Base-by-base conservation (phyloP, 352 stramenopile genomes). In the Halophytophthora batemanensis region DNA sequence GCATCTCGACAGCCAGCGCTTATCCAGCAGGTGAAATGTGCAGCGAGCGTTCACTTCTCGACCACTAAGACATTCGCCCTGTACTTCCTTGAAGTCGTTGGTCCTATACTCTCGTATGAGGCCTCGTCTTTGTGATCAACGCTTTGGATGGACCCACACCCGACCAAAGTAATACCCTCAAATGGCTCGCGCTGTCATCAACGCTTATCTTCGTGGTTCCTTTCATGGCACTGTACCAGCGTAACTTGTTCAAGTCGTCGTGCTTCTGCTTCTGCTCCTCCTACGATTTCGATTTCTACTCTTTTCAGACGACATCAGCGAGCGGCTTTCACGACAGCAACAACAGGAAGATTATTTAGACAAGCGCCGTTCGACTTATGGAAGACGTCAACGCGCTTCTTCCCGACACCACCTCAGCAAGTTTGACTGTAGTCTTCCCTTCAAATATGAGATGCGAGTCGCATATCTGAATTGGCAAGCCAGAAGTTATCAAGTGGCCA, bases 221-320 rank as follows among this genome's bases (percentile, higher is more conserved):
- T 2, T 69, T 71, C n/a, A n/a, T 17, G 3, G 43, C 33, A 8
- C 29, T 70, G 15, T 69, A 60, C 25, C 55, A 77, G 7, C 61
- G 61, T 0, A 18, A 77, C 10, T 38, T 81, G 10, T 47, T 81
- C 1, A 31, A 42, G 17, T 21, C 56, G 2, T 40, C 74, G 11
- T 18, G 63, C 19, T 64, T 50, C 12, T 81, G 67, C 8, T 81
- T 76, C 14, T 18, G 63, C 19, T 64, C 50, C 12, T 81, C 71
- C 8, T 81, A 77, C 37, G 67, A 81, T 36, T 71, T 67, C 33
- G 25, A 69, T 6, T 76, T 74, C 33, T 71, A 77, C 48, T 38
- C 42, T 0, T 35, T 61, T 2, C 59, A 81, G 25, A 50, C 60
- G 6, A 59, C 56, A 1, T 18, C 53, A 23, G 65, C 64, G n/a